phyloP scores from a whole-genome alignment of 2,329 filamentous ascomycete species.

The Salinomyces thailandicus region DNA sequence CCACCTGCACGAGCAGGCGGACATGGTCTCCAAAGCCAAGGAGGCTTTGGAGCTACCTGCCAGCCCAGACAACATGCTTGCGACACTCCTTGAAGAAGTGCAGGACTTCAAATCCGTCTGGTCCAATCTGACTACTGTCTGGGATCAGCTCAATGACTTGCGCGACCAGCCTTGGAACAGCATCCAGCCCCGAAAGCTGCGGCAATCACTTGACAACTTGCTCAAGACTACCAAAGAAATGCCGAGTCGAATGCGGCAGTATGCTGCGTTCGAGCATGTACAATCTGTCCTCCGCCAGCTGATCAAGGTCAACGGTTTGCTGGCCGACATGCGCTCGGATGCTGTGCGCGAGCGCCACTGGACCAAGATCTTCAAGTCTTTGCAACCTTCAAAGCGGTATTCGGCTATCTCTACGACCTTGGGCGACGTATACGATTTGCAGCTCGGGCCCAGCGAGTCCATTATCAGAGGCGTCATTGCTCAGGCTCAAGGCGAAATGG shows the following conservation, averaged over 20 bases:
- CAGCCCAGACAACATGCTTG: constrained; percentile 67
- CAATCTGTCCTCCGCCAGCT: constrained; percentile 81
- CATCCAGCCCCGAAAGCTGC: constrained; percentile 86
- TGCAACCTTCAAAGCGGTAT: constrained; percentile 87
- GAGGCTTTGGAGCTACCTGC: constrained; percentile 86
- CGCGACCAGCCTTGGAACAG: constrained; percentile 89
- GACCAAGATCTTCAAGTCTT: constrained; percentile 93
- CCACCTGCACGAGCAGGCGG: constrained; percentile 72
- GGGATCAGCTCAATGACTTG: constrained; percentile 90
- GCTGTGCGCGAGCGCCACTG: constrained; percentile 94
- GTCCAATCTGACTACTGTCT: constrained; percentile 90
- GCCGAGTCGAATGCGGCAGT: constrained; percentile 97
- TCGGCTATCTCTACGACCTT: constrained; percentile 89
- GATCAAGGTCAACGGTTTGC: constrained; percentile 78
- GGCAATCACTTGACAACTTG: constrained; percentile 76
- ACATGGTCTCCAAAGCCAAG: constrained; percentile 93
- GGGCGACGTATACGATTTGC: constrained; percentile 97
- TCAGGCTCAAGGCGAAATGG: constrained; percentile 97
- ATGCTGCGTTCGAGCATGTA: constrained; percentile 98
- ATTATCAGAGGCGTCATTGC: constrained; percentile 87
- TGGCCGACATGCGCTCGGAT: constrained; percentile 89
- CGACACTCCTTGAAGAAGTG: constrained; percentile 85
- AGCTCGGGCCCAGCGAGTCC: constrained; percentile 74
- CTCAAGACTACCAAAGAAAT: constrained; percentile 99
- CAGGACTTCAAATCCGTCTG: constrained; percentile 98